phyloP scores from a whole-genome alignment of 2,329 filamentous ascomycete species.

The Hansfordia pulvinata region DNA sequence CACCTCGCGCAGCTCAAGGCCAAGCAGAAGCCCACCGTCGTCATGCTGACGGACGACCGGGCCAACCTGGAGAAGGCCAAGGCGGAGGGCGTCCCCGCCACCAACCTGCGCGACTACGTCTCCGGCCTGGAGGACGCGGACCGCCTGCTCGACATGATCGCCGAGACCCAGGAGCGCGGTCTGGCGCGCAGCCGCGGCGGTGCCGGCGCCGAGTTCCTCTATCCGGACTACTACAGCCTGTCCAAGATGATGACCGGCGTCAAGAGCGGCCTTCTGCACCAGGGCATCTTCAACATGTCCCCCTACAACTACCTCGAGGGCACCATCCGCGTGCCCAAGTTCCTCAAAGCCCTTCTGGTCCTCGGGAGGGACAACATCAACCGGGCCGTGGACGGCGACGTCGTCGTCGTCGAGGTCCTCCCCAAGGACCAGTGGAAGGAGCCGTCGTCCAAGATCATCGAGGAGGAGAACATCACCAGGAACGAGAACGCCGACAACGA shows the following conservation, averaged over 20 bases:
- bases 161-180: constrained; percentile 57
- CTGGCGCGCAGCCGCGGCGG: constrained; percentile 47
- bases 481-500: constrained; percentile 89
- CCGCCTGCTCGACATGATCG: constrained; percentile 84
- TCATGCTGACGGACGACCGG: constrained; percentile 89
- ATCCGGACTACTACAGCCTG: constrained; percentile 77
- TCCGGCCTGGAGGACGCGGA: constrained; percentile 70
- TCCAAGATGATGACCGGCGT: constrained; percentile 92
- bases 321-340: constrained; percentile 77
- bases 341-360: constrained; percentile 77
- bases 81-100: constrained; percentile 56
- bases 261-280: constrained; percentile 78
- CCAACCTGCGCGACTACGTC: constrained; percentile 67
- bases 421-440: constrained; percentile 95
- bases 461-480: constrained; percentile 82
- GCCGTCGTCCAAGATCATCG: constrained; percentile 88
- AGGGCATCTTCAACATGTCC: constrained; percentile 91
- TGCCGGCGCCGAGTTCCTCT: constrained; percentile 59
- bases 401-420: constrained; percentile 85
- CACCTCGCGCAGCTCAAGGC: constrained; percentile 58
- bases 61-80: constrained; percentile 77
- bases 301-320: constrained; percentile 97
- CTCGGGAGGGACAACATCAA: constrained; percentile 95
- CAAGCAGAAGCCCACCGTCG: constrained; percentile 56
- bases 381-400: constrained; percentile 78